Evolutionary conservation across 2,329 filamentous ascomycete genomes (phyloP).

Genomic region (Alternaria rosae): DNA sequence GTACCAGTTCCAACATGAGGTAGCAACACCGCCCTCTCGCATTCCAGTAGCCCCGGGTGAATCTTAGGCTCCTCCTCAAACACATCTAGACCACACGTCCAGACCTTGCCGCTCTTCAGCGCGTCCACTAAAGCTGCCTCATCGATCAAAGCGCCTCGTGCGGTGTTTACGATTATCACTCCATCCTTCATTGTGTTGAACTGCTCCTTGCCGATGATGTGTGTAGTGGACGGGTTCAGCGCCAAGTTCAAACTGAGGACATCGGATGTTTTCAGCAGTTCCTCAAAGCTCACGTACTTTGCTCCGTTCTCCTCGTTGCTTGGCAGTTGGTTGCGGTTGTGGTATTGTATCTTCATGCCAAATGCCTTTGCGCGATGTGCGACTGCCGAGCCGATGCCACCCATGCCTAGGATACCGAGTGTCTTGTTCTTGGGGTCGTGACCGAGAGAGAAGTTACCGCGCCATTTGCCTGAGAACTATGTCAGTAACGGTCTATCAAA

Average conservation of each 20-base stretch:
- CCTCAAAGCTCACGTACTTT: conserved; percentile 64
- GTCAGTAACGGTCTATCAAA: conserved; percentile 10
- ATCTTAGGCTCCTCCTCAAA: conserved; percentile 65
- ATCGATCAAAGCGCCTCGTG: conserved; percentile 64
- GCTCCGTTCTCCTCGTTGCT: conserved; percentile 54
- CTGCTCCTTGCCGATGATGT: conserved; percentile 61
- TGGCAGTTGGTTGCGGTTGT: conserved; percentile 58
- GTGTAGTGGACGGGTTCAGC: conserved; percentile 58
- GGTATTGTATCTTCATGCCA: conserved; percentile 66
- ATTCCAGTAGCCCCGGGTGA: conserved; percentile 59
- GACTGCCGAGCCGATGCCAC: conserved; percentile 63
- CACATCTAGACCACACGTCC: conserved; percentile 64
- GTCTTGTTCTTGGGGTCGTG: conserved; percentile 62
- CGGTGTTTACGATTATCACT: conserved; percentile 65
- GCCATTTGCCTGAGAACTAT: conserved; percentile 48
- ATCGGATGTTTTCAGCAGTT: conserved; percentile 62
- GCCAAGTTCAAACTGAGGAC: conserved; percentile 64
- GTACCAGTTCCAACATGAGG: conserved; percentile 69
- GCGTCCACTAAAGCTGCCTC: conserved; percentile 63
- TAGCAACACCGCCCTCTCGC: conserved; percentile 62
- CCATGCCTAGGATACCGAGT: conserved; percentile 67
- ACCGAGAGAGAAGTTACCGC: conserved; percentile 57
- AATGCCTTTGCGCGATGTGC: conserved; percentile 60
- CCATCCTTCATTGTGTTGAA: conserved; percentile 64
- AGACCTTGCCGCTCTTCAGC: conserved; percentile 62